phyloP scores from a whole-genome alignment of 1,139 yeast species.

The Taiozyma sp. region DNA sequence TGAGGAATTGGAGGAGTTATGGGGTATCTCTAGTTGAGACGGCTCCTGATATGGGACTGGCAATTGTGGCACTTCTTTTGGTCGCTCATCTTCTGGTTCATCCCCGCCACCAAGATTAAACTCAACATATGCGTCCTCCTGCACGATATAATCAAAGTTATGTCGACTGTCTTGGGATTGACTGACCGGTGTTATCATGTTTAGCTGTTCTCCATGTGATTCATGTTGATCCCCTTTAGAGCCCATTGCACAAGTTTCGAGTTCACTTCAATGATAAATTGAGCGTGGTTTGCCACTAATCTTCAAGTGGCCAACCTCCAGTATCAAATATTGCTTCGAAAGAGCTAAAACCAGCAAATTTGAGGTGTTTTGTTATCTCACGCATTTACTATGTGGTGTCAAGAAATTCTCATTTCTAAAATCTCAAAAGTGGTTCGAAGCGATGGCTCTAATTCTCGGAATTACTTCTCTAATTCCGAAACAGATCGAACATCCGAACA shows the following conservation, averaged over 20 bases:
- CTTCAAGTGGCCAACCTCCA: no score
- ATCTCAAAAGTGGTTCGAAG: neutral
- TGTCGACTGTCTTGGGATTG: neutral
- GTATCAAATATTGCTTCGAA: neutral
- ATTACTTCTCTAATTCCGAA: neutral
- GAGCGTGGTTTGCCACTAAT: neutral
- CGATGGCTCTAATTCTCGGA: neutral
- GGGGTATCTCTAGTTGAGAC: neutral
- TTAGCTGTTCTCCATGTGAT: neutral
- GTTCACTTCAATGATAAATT: no score
- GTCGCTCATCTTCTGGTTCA: neutral
- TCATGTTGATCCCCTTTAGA: neutral
- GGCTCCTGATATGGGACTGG: neutral
- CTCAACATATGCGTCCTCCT: constrained; percentile 13
- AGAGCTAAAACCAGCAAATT: neutral
- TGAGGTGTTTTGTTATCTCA: neutral
- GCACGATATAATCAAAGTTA: neutral
- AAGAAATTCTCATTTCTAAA: neutral
- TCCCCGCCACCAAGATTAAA: constrained; percentile 18
- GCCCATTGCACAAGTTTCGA: neutral
- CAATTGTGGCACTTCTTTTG: neutral
- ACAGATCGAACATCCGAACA: neutral
- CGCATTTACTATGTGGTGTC: neutral
- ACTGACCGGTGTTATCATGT: neutral
- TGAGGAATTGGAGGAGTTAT: neutral